Conservation (phyloP, 2,329 filamentous ascomycete genomes). For the Sclerotinia nivalis region DNA sequence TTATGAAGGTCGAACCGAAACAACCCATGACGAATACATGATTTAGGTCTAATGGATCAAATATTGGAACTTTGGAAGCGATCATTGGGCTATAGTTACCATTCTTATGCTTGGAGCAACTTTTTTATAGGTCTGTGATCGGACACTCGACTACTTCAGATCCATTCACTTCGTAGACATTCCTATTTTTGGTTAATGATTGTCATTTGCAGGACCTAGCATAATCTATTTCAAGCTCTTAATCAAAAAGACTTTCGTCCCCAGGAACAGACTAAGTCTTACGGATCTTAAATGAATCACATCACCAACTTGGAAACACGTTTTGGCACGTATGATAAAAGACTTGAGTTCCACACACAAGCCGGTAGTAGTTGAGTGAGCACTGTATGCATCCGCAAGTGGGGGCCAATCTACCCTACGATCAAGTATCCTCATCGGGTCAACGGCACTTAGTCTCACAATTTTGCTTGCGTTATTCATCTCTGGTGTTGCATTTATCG, state of each 20-base stretch:
- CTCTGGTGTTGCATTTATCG: background rate
- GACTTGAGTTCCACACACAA: constrained; percentile 16
- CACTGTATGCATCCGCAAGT: constrained; percentile 16
- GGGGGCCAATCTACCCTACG: background rate
- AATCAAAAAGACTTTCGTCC: constrained; percentile 4
- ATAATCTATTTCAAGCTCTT: constrained; percentile 16
- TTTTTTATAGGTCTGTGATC: background rate
- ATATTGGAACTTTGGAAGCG: constrained; percentile 1
- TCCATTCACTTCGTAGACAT: constrained; percentile 6
- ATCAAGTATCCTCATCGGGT: constrained; percentile 16
- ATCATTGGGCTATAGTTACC: constrained; percentile 23
- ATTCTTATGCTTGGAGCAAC: background rate
- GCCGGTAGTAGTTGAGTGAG: constrained; percentile 18
- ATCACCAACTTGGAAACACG: background rate
- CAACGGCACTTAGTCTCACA: constrained; percentile 15
- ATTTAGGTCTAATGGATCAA: background rate
- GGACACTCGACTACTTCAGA: background rate
- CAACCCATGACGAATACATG: background rate
- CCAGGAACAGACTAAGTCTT: background rate
- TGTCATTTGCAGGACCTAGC: constrained; percentile 3
- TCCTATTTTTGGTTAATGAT: constrained; percentile 8
- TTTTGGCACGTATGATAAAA: constrained; percentile 7
- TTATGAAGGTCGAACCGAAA: constrained; percentile 2
- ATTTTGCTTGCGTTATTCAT: background rate
- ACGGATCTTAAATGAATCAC: background rate